Evolutionary conservation across 306 rosid species (phyloP).

Genomic region (Quercus ilex): DNA sequence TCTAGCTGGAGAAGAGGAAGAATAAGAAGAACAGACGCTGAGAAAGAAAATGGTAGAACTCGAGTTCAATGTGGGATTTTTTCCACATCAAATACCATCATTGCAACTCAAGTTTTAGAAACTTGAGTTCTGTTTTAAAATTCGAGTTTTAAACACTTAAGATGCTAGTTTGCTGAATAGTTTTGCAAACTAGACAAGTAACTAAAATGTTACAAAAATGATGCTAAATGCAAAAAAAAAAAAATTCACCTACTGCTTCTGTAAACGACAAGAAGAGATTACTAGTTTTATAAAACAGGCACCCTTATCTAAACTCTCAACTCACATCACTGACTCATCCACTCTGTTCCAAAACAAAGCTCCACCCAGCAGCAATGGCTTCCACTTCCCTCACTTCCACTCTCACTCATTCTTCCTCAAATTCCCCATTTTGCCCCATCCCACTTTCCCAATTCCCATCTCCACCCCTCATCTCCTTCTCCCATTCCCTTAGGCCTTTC

Average conservation of each 20-base stretch:
- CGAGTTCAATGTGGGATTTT: too few relatives aligned
- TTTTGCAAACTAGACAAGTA: too few relatives aligned
- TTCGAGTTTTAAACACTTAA: rapidly evolving
- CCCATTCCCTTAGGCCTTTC: slow-evolving; percentile 17
- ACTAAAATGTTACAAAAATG: too few relatives aligned
- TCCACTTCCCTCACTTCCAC: slow-evolving; percentile 42
- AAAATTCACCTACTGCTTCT: background rate
- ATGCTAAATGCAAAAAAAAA: background rate
- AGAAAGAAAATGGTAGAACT: too few relatives aligned
- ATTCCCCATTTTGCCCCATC: slow-evolving; percentile 14
- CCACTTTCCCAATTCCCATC: slow-evolving; percentile 16
- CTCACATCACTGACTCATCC: background rate
- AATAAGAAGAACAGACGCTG: too few relatives aligned
- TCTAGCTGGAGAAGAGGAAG: too few relatives aligned
- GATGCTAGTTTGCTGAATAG: too few relatives aligned
- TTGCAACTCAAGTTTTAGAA: too few relatives aligned
- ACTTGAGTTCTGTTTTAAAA: too few relatives aligned
- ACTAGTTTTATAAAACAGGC: background rate
- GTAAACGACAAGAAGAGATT: background rate
- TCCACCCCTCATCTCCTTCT: slow-evolving; percentile 21
- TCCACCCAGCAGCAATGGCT: slow-evolving; percentile 46
- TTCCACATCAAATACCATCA: too few relatives aligned
- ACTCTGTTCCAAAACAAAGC: slow-evolving; percentile 14
- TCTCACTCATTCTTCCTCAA: slow-evolving; percentile 23
- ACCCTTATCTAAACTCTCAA: slow-evolving; percentile 2